Evolutionary conservation across 129 eudicot genomes (phyloP), one percentile per base, ranked within the genome.

Genomic region (Logfia minima): DNA sequence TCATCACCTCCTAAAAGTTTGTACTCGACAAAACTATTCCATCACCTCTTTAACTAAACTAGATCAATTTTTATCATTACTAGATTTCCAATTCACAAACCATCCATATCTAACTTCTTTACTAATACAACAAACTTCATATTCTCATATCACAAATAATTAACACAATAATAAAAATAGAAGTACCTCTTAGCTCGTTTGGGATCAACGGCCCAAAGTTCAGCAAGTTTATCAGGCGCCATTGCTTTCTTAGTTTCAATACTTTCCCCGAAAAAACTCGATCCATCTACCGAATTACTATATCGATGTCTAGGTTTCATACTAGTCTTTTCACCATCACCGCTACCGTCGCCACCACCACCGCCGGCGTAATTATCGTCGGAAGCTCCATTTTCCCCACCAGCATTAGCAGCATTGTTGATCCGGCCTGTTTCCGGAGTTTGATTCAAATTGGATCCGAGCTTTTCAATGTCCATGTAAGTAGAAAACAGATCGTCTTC

Each of bases 231-330:
- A 65, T 88, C 93, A 75, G 98, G 96, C 62, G 91, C 87, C 98
- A 92, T 92, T 11, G 98, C 98, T 80, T 92, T 92, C 94, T 92
- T 92, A 45, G 96, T 90, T 81, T 92, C 96, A 56, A 88, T 86
- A 56, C 86, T 85, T 65, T 90, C 94, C 39, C 76, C 66, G 21
- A 83, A 75, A 19, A 89, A 79, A 65, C 84, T 69, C 26, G 89
- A 85, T 65, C 88, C 83, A 71, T 92, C 97, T n/a, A 89, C 83
- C 6, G 97, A 92, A 76, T 80, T 84, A 32, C 97, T 85, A 75
- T 92, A 86, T 74, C 91, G 66, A 66, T 85, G 97, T 28, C 89
- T 81, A 58, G 87, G 86, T 73, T 90, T 84, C 56, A 16, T 28
- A 16, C 31, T 53, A 34, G 53, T 52, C 76, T 72, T 75, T 19